Base-by-base conservation (phyloP, 139 green algal species). In the Chlamydomonas sp. region DNA sequence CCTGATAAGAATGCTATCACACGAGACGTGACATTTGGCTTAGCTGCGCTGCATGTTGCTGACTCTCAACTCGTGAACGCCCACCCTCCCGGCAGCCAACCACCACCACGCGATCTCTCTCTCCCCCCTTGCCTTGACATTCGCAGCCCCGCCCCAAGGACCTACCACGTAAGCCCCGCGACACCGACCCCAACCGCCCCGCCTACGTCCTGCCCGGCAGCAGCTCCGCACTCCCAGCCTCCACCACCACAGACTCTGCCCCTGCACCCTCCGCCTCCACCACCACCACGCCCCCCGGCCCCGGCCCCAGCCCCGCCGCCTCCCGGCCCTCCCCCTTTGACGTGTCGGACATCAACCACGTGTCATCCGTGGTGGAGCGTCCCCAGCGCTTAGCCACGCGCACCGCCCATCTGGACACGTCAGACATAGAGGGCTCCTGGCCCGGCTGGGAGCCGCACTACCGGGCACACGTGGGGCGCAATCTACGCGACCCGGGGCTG, bases 371-470 rank as follows among this genome's bases (percentile, higher is more conserved):
- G 3, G 17, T 17, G 60, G 71, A 84, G 59, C 80, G 71, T 15
- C 60, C 78, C 0, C 63, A 79, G 49, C 63, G 68, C 10, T 8
- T 81, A 15, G 73, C 49, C 69, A 81, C 83, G 0, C 69, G 78
- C 4, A 77, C 18, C 64, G 59, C 74, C 12, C 31, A 31, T 0
- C 60, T 89, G 3, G 69, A 89, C 59, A 63, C 49, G n/a, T 62
- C 12, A 6, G 89, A 91, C 60, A 85, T 91, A 2, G 72, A 84
- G n/a, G 89, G 89, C 20, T 66, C 80, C 31, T 78, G 58, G 49
- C 73, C 85, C 4, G 80, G 85, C n/a, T 90, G 89, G 89, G 83
- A 88, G 89, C 89, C 80, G 63, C 79, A 12, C 72, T 91, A 85
- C 66, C 77, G 89, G 4, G 74, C 80, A 17, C 85, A 90, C 77